phyloP scores from a whole-genome alignment of 345 rosid genomes.

The Crucihimalaya himalaica region DNA sequence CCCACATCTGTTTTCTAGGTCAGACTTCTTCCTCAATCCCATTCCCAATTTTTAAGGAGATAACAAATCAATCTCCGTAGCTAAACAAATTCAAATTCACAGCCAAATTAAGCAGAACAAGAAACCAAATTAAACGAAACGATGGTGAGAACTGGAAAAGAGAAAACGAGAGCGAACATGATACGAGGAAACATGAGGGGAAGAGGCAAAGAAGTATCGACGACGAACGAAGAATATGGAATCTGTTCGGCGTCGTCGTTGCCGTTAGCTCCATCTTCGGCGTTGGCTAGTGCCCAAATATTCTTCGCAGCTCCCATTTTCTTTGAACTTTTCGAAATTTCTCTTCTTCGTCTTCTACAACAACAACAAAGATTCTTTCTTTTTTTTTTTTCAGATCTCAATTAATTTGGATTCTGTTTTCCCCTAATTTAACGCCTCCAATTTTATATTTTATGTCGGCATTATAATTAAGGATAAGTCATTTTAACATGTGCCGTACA shows the following conservation, averaged over 20 bases:
- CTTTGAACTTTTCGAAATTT: neutral
- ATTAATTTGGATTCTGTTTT: slow-evolving; percentile 11
- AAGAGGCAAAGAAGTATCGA: slow-evolving; percentile 63
- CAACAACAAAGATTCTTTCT: slow-evolving; percentile 6
- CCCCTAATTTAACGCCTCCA: neutral
- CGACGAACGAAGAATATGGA: slow-evolving; percentile 49
- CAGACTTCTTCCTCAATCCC: neutral
- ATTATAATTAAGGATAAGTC: neutral
- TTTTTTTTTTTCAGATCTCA: slow-evolving; percentile 23
- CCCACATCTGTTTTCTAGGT: neutral
- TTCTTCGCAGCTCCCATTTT: slow-evolving; percentile 55
- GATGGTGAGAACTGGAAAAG: neutral
- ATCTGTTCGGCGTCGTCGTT: slow-evolving; percentile 32
- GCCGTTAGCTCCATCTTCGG: slow-evolving; percentile 35
- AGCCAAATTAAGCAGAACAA: too few species aligned
- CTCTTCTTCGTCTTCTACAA: neutral
- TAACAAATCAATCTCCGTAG: neutral
- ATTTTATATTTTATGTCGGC: neutral
- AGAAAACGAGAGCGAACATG: slow-evolving; percentile 54
- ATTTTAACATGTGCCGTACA: neutral
- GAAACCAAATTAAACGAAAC: neutral
- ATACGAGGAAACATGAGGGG: slow-evolving; percentile 60
- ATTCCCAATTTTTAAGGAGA: neutral
- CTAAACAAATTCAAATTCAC: neutral
- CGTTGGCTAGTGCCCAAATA: slow-evolving; percentile 51